Evolutionary conservation across 106 monocot species (phyloP).

Genomic region (Apostasia ramifera): DNA sequence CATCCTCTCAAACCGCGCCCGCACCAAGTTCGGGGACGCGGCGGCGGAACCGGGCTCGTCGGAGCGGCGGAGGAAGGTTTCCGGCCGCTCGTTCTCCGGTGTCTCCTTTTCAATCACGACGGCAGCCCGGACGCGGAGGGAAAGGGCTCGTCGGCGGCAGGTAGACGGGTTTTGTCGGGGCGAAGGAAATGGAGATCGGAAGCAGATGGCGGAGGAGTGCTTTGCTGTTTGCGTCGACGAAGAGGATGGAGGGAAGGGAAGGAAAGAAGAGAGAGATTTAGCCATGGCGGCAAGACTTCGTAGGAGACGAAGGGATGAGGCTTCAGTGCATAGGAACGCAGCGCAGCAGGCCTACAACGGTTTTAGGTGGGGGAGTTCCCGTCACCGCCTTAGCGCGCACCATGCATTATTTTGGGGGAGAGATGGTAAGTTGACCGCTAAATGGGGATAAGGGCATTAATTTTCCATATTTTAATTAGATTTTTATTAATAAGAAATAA

Average conservation of each 20-base stretch:
- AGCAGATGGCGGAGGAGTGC: background rate
- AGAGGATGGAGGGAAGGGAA: constrained; percentile 7
- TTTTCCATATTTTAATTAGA: too few relatives aligned
- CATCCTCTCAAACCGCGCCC: constrained; percentile 90
- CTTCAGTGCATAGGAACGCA: background rate
- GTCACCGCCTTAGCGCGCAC: too few relatives aligned
- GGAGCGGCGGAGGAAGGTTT: constrained; percentile 75
- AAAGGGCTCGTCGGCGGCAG: background rate
- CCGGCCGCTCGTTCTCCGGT: constrained; percentile 90
- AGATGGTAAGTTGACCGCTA: too few relatives aligned
- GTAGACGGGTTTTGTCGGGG: background rate
- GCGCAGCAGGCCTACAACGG: background rate
- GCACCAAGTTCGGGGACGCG: constrained; percentile 31
- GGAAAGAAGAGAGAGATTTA: constrained; percentile 5
- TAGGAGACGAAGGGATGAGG: background rate
- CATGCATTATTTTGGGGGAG: too few relatives aligned
- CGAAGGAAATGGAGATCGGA: background rate
- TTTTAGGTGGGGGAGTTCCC: background rate
- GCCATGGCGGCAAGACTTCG: background rate
- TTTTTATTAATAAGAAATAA: too few relatives aligned
- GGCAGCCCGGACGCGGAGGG: constrained; percentile 21
- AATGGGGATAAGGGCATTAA: too few relatives aligned
- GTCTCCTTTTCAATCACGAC: constrained; percentile 92
- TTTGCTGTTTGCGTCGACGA: background rate
- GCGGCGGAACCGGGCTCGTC: constrained; percentile 16